phyloP scores from a whole-genome alignment of 2,329 filamentous ascomycete species.

The Elsinoe fawcettii region DNA sequence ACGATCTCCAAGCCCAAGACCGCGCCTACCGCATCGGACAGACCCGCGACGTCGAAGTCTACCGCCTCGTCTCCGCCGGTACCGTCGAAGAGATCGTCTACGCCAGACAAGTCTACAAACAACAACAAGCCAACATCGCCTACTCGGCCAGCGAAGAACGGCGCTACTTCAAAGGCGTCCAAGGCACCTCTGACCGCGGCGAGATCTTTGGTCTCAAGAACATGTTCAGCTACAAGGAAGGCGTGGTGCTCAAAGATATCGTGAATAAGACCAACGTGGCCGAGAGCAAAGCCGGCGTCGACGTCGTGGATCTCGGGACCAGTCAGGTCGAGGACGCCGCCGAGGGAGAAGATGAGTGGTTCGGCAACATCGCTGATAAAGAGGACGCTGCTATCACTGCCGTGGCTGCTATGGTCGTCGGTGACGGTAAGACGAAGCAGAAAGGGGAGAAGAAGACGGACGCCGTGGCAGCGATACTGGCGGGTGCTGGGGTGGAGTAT shows the following conservation, averaged over 20 bases:
- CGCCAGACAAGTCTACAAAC: constrained; percentile 95
- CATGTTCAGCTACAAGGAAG: constrained; percentile 71
- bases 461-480: constrained; percentile 79
- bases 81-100: constrained; percentile 98
- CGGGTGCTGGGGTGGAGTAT: constrained; percentile 83
- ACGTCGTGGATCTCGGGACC: constrained; percentile 66
- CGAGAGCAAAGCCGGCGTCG: constrained; percentile 78
- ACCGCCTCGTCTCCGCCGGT: constrained; percentile 79
- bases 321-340: constrained; percentile 46
- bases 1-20: constrained; percentile 93
- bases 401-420: constrained; percentile 55
- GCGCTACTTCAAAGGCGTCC: constrained; percentile 90
- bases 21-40: constrained; percentile 94
- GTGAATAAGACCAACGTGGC: constrained; percentile 98
- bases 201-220: constrained; percentile 91
- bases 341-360: constrained; percentile 26
- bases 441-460: constrained; percentile 49
- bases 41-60: constrained; percentile 86
- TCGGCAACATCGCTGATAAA: constrained; percentile 32
- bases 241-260: constrained; percentile 82
- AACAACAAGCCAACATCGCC: constrained; percentile 95
- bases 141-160: constrained; percentile 89
- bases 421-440: constrained; percentile 27
- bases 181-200: constrained; percentile 73
- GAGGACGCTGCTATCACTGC: constrained; percentile 65